Percentiles rank a stretch among this genome's conserved stretches.
These are phyloP conservation scores for Penicillium sp. DNA, from an alignment of 2,329 filamentous ascomycete species.

Conservation along the genomic window DNA sequence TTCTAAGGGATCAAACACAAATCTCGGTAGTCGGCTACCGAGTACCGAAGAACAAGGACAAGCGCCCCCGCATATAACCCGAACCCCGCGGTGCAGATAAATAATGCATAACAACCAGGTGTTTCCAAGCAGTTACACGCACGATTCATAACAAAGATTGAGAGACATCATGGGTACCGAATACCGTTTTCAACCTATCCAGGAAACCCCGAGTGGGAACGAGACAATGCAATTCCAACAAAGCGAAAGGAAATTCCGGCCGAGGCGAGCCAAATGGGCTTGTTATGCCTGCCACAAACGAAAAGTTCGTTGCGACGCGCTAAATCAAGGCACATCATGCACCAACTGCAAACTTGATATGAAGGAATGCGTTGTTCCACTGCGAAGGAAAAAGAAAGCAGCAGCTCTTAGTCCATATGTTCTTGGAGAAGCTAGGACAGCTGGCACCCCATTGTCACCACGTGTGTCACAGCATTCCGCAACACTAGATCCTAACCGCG, in stretches of 20 bases:
- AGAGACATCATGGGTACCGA: background rate
- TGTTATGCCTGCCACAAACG: background rate
- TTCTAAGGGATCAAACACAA: background rate
- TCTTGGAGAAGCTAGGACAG: background rate
- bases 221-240: background rate
- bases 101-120: background rate
- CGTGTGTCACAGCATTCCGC: background rate
- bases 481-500: background rate
- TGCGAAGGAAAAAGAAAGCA: background rate
- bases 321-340: background rate
- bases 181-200: background rate
- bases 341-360: background rate
- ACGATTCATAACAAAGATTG: background rate
- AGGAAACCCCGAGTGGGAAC: no score
- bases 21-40: background rate
- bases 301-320: background rate
- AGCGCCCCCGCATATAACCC: background rate
- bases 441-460: background rate
- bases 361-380: background rate
- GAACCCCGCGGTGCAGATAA: background rate
- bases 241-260: background rate
- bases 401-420: background rate
- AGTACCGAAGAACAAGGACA: background rate
- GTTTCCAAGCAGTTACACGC: background rate
- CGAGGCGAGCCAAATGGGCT: background rate